Base-by-base conservation (phyloP, 2,329 filamentous ascomycete species). In the Fonsecaea pugnacius region DNA sequence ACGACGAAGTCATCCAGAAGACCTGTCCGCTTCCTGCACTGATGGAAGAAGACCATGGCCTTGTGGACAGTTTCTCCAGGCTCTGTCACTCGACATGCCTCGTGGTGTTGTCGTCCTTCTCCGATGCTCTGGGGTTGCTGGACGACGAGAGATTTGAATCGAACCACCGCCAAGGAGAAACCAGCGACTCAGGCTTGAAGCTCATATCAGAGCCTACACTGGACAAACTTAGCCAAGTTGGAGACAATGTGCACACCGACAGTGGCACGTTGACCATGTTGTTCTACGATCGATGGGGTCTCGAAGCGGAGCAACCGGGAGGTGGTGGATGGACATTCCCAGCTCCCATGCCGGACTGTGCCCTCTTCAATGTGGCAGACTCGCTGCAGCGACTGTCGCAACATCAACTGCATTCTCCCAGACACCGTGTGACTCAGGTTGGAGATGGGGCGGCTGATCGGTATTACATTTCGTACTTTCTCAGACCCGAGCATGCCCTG, bases 181-280 rank as follows among this genome's bases (percentile, higher is more conserved):
- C 40, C 40, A 46, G 40, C 40, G 40, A 46, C 40, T 46, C 40
- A 9, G 40, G 40, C 18, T 46, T 46, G 7, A 46, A 46, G 40
- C n/a, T 46, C n/a, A 46, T 46, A 46, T 46, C 40, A 46, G 40
- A 46, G 18, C 40, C 40, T 3, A 46, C 40, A 2, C n/a, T 46
- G 18, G 40, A 46, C 40, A 46, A 46, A 46, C 18, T 46, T 10
- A 46, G 40, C n/a, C 40, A 46, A 24, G 40, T 46, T 21, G 40
- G 40, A 46, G 40, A 46, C 18, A 46, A 46, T 24, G 8, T 46
- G 18, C 40, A 46, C 40, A 46, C 40, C n/a, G 40, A 46, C 40
- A 46, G 40, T 21, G 40, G 40, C n/a, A 46, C 40, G 40, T 8
- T 46, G 40, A 46, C 40, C 18, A 46, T 46, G 40, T 21, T 46